Base-by-base conservation (phyloP, 2,329 filamentous ascomycete species). In the Sordariomycetes sp. region DNA sequence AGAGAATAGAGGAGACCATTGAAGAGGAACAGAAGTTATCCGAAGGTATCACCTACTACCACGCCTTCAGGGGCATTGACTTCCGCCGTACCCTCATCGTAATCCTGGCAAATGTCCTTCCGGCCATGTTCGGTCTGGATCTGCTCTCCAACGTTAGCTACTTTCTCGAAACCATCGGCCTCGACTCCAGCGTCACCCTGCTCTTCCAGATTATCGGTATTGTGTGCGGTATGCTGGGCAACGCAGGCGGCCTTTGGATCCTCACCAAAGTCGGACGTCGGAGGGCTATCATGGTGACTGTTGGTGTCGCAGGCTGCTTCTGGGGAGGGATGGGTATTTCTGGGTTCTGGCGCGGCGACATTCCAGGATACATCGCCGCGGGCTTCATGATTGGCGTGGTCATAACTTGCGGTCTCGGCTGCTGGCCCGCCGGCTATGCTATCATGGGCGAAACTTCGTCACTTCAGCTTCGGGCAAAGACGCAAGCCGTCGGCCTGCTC, bases 281-380 rank as follows among this genome's bases (percentile, higher is more conserved):
- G 12, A 46, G 37, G 4, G 49, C 69, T 6, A 53, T 57, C n/a
- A 17, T 65, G 3, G 30, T 32, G 2, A 60, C 58, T 1, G 42
- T 68, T 5, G 33, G 35, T 0, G 38, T 55, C 7, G 42, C 56
- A 2, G 44, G 51, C 0, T 29, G 58, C 2, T 39, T 69, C 1
- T 71, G 66, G 64, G 43, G 57, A 6, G 51, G 48, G 1, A 63
- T 69, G 50, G 67, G 67, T 2, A 55, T 72, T n/a, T 55, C 60
- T 0, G 66, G 66, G 3, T 64, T 57, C 40, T 66, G 59, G 40
- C 39, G 53, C 1, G 54, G 58, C 9, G 48, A 40, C 4, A 49
- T 55, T 12, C 55, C 58, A 5, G 47, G 55, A 8, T 68, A 63
- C 62, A 63, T 48, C 37, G 51, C 45, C 27, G 14, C 19, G 28